These are phyloP conservation scores for Fusarium sublunatum DNA, from an alignment of 2,329 filamentous ascomycete species.

Conservation along the genomic window DNA sequence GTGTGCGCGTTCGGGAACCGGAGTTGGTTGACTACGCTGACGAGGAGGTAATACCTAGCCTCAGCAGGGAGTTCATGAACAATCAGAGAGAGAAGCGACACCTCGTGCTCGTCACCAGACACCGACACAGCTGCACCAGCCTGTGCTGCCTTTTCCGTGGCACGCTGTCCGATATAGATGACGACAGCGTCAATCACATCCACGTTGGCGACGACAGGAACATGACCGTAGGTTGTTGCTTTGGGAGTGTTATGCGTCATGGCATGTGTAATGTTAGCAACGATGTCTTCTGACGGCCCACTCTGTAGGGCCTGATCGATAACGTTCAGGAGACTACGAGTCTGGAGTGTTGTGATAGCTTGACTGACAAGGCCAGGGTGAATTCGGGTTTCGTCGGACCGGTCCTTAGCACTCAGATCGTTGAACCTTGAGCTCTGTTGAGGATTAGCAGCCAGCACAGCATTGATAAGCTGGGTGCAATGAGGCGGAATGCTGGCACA, in stretches of 20 bases:
- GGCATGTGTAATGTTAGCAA: slow-evolving; percentile 80
- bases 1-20: slow-evolving; percentile 91
- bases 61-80: slow-evolving; percentile 80
- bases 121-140: slow-evolving; percentile 68
- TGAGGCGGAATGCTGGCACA: slow-evolving; percentile 84
- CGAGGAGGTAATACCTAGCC: slow-evolving; percentile 84
- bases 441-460: slow-evolving; percentile 85
- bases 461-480: slow-evolving; percentile 87
- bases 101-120: slow-evolving; percentile 62
- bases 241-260: slow-evolving; percentile 70
- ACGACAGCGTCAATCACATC: slow-evolving; percentile 83
- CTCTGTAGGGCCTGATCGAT: slow-evolving; percentile 68
- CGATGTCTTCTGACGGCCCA: slow-evolving; percentile 75
- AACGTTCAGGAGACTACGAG: slow-evolving; percentile 67
- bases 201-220: slow-evolving; percentile 75
- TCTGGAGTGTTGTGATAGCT: slow-evolving; percentile 64
- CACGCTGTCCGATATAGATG: slow-evolving; percentile 82
- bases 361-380: slow-evolving; percentile 74
- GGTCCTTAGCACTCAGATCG: slow-evolving; percentile 77
- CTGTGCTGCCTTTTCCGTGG: slow-evolving; percentile 68
- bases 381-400: slow-evolving; percentile 77
- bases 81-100: slow-evolving; percentile 79
- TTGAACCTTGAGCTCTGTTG: slow-evolving; percentile 76
- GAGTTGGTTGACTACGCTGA: slow-evolving; percentile 89
- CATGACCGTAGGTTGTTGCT: slow-evolving; percentile 73